These are phyloP conservation scores for Fusarium buharicum DNA, from an alignment of 2,329 filamentous ascomycete species.

Conservation along the genomic window DNA sequence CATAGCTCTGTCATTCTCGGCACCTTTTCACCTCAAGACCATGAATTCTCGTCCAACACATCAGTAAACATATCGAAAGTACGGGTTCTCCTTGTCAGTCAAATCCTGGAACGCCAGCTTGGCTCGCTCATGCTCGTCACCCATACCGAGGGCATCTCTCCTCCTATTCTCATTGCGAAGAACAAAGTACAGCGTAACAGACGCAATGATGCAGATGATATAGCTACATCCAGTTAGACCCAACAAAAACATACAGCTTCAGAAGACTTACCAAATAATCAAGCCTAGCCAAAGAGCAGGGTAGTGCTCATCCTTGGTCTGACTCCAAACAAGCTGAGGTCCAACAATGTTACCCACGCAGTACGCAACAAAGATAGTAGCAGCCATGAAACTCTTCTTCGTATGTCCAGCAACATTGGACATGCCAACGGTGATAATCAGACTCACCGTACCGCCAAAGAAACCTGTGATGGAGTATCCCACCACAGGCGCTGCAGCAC, in stretches of 20 bases:
- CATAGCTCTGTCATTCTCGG: too few species aligned
- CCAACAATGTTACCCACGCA: conserved; percentile 81
- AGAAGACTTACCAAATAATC: conserved; percentile 64
- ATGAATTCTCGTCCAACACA: not conserved
- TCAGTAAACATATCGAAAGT: conserved; percentile 68
- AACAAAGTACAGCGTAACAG: conserved; percentile 66
- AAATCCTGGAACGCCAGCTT: conserved; percentile 74
- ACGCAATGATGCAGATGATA: conserved; percentile 71
- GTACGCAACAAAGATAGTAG: conserved; percentile 79
- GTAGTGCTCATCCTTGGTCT: conserved; percentile 73
- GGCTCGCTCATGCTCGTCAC: conserved; percentile 70
- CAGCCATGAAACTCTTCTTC: conserved; percentile 81
- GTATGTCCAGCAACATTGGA: conserved; percentile 80
- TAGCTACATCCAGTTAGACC: conserved; percentile 59
- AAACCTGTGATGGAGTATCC: conserved; percentile 79
- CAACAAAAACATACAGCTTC: fast-evolving
- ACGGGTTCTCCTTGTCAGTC: conserved; percentile 74
- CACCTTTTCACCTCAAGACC: too few species aligned
- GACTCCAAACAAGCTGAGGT: conserved; percentile 74
- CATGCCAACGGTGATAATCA: conserved; percentile 63
- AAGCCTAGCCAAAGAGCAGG: conserved; percentile 76
- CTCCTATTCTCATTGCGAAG: conserved; percentile 68
- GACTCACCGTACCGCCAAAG: conserved; percentile 75
- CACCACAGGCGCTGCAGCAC: conserved; percentile 72
- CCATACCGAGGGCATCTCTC: conserved; percentile 55